Conservation (phyloP, 2,329 filamentous ascomycete genomes). For the Lasiodiplodia gonubiensis region DNA sequence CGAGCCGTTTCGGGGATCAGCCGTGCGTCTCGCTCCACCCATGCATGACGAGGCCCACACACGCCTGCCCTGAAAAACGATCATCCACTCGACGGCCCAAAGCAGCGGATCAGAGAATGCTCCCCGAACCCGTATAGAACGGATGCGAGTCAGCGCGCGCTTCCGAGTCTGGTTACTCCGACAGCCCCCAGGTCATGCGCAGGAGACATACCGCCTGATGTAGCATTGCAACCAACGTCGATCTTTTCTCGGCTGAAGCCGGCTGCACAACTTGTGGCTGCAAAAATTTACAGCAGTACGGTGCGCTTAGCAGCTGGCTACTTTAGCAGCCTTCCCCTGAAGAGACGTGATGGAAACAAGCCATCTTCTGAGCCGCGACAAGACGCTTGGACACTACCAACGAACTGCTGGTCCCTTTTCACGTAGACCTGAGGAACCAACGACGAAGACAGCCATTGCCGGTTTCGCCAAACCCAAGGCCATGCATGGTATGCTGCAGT, state of each 20-base stretch:
- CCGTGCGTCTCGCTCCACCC: neutral
- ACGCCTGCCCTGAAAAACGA: neutral
- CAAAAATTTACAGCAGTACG: no score
- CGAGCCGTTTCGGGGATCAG: neutral
- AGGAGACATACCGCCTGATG: neutral
- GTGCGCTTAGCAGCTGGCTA: no score
- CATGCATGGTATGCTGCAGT: no score
- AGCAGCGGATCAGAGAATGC: slow-evolving; percentile 2
- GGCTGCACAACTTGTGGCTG: neutral
- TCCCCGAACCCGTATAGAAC: neutral
- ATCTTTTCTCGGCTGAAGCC: neutral
- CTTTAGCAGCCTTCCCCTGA: no score
- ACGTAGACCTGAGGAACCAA: no score
- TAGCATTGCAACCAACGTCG: neutral
- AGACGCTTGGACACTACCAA: no score
- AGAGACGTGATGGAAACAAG: no score
- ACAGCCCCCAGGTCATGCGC: neutral
- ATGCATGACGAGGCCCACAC: slow-evolving; percentile 1
- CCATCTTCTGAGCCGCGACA: no score
- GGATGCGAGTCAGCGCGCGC: neutral
- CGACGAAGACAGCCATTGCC: no score
- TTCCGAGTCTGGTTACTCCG: neutral
- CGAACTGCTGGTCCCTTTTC: no score
- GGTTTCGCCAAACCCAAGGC: no score
- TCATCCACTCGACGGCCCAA: neutral